phyloP scores from a whole-genome alignment of 108 stramenopile species.

The Pseudonitzschia delicatissima region DNA sequence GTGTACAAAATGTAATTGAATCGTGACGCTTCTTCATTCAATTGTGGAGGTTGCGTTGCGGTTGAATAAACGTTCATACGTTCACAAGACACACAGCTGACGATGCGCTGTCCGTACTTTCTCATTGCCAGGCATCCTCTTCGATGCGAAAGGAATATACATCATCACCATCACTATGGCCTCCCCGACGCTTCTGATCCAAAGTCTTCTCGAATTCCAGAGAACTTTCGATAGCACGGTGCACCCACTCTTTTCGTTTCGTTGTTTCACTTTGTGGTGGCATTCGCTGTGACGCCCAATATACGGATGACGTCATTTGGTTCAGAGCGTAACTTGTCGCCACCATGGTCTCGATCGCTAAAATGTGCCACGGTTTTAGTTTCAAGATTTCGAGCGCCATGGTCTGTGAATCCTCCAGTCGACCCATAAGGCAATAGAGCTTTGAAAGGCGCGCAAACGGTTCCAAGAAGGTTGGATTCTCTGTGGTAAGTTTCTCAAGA shows the following conservation, averaged over 20 bases:
- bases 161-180: no score
- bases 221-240: neutral
- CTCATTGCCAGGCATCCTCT: neutral
- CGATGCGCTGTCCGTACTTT: neutral
- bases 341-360: conserved; percentile 12
- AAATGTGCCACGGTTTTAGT: conserved; percentile 9
- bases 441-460: neutral
- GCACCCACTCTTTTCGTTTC: neutral
- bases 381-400: neutral
- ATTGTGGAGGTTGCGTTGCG: no score
- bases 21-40: no score
- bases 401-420: conserved; percentile 1
- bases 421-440: conserved; percentile 1
- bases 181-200: neutral
- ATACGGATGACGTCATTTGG: neutral
- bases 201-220: neutral
- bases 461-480: conserved; percentile 4
- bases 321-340: neutral
- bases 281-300: neutral
- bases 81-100: no score
- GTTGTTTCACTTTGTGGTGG: neutral
- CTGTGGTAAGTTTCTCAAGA: neutral
- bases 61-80: no score
- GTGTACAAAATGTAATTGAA: neutral
- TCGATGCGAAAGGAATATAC: neutral